Evolutionary conservation across 2,329 filamentous ascomycete species (phyloP), one percentile per base, ranked within the genome.

Genomic region (Aspergillus luchuensis): DNA sequence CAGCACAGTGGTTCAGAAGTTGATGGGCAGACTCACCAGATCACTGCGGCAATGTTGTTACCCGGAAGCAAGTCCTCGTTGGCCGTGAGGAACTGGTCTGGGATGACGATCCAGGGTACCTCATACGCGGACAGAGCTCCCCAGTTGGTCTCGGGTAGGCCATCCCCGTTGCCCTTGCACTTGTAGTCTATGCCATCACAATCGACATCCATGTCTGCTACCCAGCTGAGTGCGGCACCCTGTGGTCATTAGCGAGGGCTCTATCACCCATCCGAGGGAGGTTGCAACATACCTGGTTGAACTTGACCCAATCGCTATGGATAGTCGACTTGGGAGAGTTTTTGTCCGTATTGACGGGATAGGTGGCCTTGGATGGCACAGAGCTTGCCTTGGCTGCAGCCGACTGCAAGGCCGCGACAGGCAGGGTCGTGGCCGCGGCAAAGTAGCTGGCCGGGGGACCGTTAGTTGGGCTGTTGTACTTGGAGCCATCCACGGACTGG

Each of bases 151-250:
- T 67, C 2, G 1, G 61, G 21, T 25, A 66, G 66, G 4, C 71
- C 71, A 43, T 74, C 70, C 3, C 57, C 60, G 38, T 73, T 74
- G 25, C 70, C 71, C 72, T 74, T 63, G 60, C 72, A 74, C 8
- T 64, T 58, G 30, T 67, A 66, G 43, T 74, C 64, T 4, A 71
- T 55, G 1, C 72, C 72, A 56, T 74, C 72, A 30, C 72, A 74
- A 56, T 74, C 72, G 1, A 74, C 72, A 53, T 74, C 72, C 72
- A 74, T 74, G 38, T 74, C 72, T 0, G 72, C 72, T 0, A 71
- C 58, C 63, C 63, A 74, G 28, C 69, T 67, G 39, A 69, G 63
- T 8, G 72, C 69, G 1, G 72, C 67, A 3, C 69, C 72, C 72
- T 74, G 36, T 36, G 25, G 21, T 19, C 8, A 21, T 59, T 19